Conservation (phyloP, 768 basidiomycete genomes). For the Serendipita sp. region DNA sequence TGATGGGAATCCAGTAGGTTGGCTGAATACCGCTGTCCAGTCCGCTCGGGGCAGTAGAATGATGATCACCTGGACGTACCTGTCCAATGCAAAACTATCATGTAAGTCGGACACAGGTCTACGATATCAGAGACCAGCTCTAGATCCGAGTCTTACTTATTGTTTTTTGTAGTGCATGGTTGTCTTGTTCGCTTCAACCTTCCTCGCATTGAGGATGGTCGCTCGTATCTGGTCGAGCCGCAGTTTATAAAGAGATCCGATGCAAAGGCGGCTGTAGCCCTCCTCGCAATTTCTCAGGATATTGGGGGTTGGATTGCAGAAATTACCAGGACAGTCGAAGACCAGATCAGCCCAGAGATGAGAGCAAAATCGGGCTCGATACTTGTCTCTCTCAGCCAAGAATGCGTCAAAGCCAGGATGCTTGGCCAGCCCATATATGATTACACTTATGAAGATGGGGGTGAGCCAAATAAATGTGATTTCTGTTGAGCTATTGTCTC, state of each 20-base stretch:
- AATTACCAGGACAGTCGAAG: conserved; percentile 27
- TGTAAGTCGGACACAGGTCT: neutral
- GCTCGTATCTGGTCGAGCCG: conserved; percentile 47
- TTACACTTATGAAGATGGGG: conserved; percentile 32
- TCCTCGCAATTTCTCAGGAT: conserved; percentile 49
- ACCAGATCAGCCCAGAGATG: conserved; percentile 29
- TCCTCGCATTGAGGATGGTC: conserved; percentile 28
- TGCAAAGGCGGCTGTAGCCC: conserved; percentile 51
- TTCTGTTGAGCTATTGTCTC: neutral
- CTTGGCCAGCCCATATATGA: conserved; percentile 26
- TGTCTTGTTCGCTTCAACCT: conserved; percentile 40
- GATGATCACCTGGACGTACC: neutral
- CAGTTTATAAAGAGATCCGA: conserved; percentile 43
- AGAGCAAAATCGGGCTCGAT: conserved; percentile 31
- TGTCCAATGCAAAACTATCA: neutral
- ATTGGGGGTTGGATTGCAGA: conserved; percentile 39
- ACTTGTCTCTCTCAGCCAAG: conserved; percentile 28
- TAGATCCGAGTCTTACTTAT: conserved; percentile 25
- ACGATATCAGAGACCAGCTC: conserved; percentile 34
- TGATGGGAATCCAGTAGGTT: conserved; percentile 39
- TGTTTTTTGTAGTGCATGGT: conserved; percentile 32
- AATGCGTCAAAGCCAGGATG: conserved; percentile 27
- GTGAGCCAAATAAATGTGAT: conserved; percentile 20
- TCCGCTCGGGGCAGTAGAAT: conserved; percentile 6
- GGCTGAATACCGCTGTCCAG: conserved; percentile 36